Percentiles rank a stretch among this genome's conserved stretches.
These are phyloP conservation scores for Heracleum sosnowskyi DNA, from an alignment of 129 eudicot species.

Conservation along the genomic window DNA sequence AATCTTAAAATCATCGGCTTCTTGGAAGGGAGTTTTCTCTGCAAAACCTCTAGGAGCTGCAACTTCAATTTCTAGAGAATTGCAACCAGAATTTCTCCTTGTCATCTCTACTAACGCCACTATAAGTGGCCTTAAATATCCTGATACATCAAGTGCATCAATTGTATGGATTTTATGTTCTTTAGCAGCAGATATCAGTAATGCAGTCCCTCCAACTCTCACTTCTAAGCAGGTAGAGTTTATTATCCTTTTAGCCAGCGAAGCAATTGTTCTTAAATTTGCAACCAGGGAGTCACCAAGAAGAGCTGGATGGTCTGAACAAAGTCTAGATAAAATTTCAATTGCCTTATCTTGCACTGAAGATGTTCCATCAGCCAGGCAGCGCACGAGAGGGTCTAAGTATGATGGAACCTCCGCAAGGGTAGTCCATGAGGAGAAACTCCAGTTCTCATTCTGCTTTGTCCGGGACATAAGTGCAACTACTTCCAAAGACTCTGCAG, in stretches of 20 bases:
- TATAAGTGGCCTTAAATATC: slow-evolving; percentile 47
- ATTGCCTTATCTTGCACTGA: slow-evolving; percentile 56
- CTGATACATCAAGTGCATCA: slow-evolving; percentile 46
- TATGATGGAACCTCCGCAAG: slow-evolving; percentile 52
- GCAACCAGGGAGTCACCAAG: slow-evolving; percentile 45
- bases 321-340: slow-evolving; percentile 60
- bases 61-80: slow-evolving; percentile 41
- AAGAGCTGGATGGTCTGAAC: slow-evolving; percentile 49
- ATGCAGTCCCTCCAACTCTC: slow-evolving; percentile 55
- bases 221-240: slow-evolving; percentile 54
- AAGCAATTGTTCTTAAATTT: slow-evolving; percentile 41
- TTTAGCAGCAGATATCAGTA: slow-evolving; percentile 63
- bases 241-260: slow-evolving; percentile 55
- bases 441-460: slow-evolving; percentile 33
- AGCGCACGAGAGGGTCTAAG: slow-evolving; percentile 50
- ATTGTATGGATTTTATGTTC: slow-evolving; percentile 33
- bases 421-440: slow-evolving; percentile 37
- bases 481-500: slow-evolving; percentile 58
- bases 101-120: slow-evolving; percentile 52
- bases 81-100: slow-evolving; percentile 34
- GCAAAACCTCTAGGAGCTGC: slow-evolving; percentile 36
- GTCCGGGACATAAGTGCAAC: slow-evolving; percentile 43
- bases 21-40: slow-evolving; percentile 46
- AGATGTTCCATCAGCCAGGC: slow-evolving; percentile 51
- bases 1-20: slow-evolving; percentile 42